Base-by-base conservation (phyloP, 192 early-diverging fungal species). In the Gryganskiella cystojenkinii region DNA sequence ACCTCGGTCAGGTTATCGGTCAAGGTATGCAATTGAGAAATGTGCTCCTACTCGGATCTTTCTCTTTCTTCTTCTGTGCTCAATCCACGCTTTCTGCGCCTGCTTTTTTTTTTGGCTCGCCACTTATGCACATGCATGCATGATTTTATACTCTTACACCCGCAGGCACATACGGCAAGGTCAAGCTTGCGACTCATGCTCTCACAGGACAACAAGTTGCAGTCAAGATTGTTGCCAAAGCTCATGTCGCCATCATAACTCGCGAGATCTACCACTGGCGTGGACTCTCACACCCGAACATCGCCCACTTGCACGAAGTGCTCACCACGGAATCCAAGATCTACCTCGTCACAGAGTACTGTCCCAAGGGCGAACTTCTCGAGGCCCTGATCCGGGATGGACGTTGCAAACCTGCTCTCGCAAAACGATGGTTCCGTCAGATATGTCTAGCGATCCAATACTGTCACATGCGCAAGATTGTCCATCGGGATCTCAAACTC, bases 301-400 rank as follows among this genome's bases (percentile, higher is more conserved):
- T 95, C 43, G 84, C 89, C 10, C 87, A 88, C 22, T 83, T 95
- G 9, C 90, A 92, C 65, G 94, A 95, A 69, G 89, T 95, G 22
- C 83, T 94, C 24, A 71, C 83, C 20, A 89, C 88, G 19, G 92
- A 94, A 71, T 85, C 83, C 28, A 82, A 89, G 55, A 94, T 95
- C 60, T 92, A 93, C 71, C 87, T 95, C 67, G 84, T 94, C n/a
- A 87, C 87, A 40, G 94, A 95, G 75, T 94, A 90, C 63, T 93
- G 92, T 57, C 79, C 82, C 20, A 89, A 88, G 46, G 92, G 92
- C 14, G 92, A 94, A 61, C 56, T 89, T 5, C 83, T 84, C 31
- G 84, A 87, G 65, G 78, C 76, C 22, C 67, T 90, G 1, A 71
- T 83, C 27, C 57, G 65, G 22, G 68, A 71, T 64, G 82, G 86